Percentiles rank a stretch among this genome's conserved stretches.
Conservation (phyloP, 129 eudicot genomes). For the Sambucus nigra region DNA sequence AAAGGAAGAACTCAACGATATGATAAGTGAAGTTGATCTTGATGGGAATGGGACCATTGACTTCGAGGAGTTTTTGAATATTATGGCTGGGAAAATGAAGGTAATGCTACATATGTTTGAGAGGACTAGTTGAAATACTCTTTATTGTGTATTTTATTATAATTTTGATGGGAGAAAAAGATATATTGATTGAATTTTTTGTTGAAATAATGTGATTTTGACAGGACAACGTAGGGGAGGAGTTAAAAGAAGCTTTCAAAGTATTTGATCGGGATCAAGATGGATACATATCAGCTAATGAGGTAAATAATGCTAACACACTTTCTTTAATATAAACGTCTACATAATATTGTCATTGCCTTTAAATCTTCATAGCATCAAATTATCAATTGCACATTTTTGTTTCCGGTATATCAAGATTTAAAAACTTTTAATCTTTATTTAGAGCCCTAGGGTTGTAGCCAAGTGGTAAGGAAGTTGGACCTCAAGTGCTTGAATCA, state of each 20-base stretch:
- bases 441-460: too few relatives aligned
- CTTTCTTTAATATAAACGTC: background rate
- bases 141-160: background rate
- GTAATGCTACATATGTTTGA: constrained; percentile 15
- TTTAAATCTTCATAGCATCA: too few relatives aligned
- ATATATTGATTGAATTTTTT: background rate
- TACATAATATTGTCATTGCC: too few relatives aligned
- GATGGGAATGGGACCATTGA: constrained; percentile 46
- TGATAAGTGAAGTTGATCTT: constrained; percentile 54
- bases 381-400: too few relatives aligned
- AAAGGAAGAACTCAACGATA: constrained; percentile 50
- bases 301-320: constrained; percentile 26
- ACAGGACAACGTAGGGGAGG: constrained; percentile 60
- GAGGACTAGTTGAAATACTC: too few relatives aligned
- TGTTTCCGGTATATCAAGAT: too few relatives aligned
- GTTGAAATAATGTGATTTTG: background rate
- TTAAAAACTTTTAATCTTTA: too few relatives aligned
- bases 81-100: constrained; percentile 50
- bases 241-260: constrained; percentile 77
- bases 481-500: too few relatives aligned
- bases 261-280: constrained; percentile 83
- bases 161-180: background rate
- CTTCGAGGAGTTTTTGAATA: constrained; percentile 43
- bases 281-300: constrained; percentile 70
- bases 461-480: too few relatives aligned